Base-by-base conservation (phyloP, 73 alveolate species). In the Tetrahymena elliotti region DNA sequence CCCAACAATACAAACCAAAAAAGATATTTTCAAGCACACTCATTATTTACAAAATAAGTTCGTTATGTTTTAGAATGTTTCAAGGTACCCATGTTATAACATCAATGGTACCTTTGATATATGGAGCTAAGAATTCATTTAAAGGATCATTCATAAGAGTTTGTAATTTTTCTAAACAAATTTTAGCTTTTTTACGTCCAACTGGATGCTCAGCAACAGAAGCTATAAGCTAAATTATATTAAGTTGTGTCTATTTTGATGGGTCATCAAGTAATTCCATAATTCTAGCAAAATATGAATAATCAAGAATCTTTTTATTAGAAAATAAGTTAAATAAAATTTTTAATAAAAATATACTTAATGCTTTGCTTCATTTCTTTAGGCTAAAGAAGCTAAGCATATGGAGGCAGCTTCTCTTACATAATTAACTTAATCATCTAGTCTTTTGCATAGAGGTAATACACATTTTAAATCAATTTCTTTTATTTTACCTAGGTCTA, bases 131-230 rank as follows among this genome's bases (percentile, higher is more conserved):
- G 24, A 84, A 94, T 35, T 94, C 95, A 94, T 84, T 84, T 88
- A 27, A 39, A 11, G 96, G 96, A 35, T 94, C 96, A 88, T 40
- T 88, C 93, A 88, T 84, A 11, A 84, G 84, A 27, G 82, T 84
- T 39, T 94, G 47, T 20, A 94, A 93, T 38, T 88, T 84, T 36
- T 93, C 52, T 33, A 94, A 88, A 53, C 96, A 94, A 36, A 52
- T 94, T 68, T 94, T 39, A 35, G 95, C 68, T 38, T 94, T 94
- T 27, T 94, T 94, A 84, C 96, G 83, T 33, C 96, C 96, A 40
- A 84, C 54, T 27, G 96, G 96, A 88, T 94, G 96, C 84, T 94
- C 96, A 33, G 96, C 96, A 34, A 94, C 52, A 94, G 95, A 84
- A 35, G 96, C 93, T 20, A 94, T 83, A 53, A 94, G 93, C 83